Base-by-base conservation (phyloP, 306 rosid species). In the Chamaecrista fasciculata region DNA sequence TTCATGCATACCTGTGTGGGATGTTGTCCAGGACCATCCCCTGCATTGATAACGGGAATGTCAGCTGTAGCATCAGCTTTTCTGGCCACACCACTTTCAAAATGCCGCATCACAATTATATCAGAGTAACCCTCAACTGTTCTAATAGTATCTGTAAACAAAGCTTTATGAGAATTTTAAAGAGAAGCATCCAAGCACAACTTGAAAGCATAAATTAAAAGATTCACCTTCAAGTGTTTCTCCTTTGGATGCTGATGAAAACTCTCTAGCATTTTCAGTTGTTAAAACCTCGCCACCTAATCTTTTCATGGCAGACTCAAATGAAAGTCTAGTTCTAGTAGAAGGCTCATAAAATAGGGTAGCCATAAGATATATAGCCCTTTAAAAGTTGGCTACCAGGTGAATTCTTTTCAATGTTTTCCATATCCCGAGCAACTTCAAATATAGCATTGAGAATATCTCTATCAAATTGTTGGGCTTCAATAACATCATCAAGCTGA, bases 11-110 rank as follows among this genome's bases (percentile, higher is more conserved):
- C 98, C 89, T 89, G 98, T 40, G 96, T 84, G 19, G 96, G 98
- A 75, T 89, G 96, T 39, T 92, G 98, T 42, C 98, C 98, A 74
- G 96, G 96, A 81, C 96, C 98, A 71, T 92, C 98, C 66, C 96
- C 98, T 2, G 98, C 98, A 77, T 92, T 92, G 37, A 92, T 88
- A 31, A 92, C 31, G 14, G 98, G 96, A 83, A 92, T 83, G 67
- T 72, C 67, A 43, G 96, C 91, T 15, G 85, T 83, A 49, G 81
- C 81, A 16, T 96, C 96, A 18, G 98, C 98, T 83, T 85, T 87
- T 88, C 73, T 87, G 37, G 96, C 91, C 60, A 96, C 98, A 51
- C 98, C 98, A 71, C 96, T 87, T 78, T 90, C 98, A 80, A 90
- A 92, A 79, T 90, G 96, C 25, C 98, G 79, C 89, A 92, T 86